Conservation (phyloP, 192 early-diverging fungal genomes). For the Geranomyces michiganensis region DNA sequence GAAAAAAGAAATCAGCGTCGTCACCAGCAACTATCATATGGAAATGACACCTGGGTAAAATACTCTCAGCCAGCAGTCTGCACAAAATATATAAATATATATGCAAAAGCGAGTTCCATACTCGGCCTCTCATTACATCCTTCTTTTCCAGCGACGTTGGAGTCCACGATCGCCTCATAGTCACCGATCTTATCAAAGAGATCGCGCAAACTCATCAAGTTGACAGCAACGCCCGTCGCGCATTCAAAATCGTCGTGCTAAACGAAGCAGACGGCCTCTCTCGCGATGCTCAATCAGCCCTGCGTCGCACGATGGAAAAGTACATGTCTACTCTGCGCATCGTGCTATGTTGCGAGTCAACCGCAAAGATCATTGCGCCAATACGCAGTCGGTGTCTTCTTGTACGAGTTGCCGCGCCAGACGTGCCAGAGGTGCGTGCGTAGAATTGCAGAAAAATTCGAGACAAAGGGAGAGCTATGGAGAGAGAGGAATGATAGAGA, state of each 20-base stretch:
- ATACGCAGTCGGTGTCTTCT: conserved; percentile 91
- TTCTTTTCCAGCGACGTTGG: conserved; percentile 80
- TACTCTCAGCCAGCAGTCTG: conserved; percentile 5
- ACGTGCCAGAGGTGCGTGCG: conserved; percentile 67
- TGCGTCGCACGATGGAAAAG: conserved; percentile 99
- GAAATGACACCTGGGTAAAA: conserved; percentile 90
- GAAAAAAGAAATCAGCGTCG: conserved; percentile 85
- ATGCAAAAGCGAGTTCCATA: background rate
- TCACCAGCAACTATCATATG: conserved; percentile 94
- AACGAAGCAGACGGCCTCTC: conserved; percentile 91
- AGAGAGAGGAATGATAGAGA: too few species aligned
- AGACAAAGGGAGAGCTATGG: too few species aligned
- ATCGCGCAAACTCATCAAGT: conserved; percentile 95
- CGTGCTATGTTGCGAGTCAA: conserved; percentile 88
- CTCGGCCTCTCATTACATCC: background rate
- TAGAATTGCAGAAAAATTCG: too few species aligned
- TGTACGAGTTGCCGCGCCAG: conserved; percentile 83
- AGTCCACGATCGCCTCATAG: conserved; percentile 85
- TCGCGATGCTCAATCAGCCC: conserved; percentile 90
- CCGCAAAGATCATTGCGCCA: conserved; percentile 89
- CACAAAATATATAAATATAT: too few species aligned
- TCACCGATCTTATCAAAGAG: conserved; percentile 96
- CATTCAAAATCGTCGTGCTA: conserved; percentile 94
- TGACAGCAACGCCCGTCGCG: conserved; percentile 72
- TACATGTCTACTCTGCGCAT: conserved; percentile 92